phyloP scores from a whole-genome alignment of 139 green algal species.

The Asterochloris erici region DNA sequence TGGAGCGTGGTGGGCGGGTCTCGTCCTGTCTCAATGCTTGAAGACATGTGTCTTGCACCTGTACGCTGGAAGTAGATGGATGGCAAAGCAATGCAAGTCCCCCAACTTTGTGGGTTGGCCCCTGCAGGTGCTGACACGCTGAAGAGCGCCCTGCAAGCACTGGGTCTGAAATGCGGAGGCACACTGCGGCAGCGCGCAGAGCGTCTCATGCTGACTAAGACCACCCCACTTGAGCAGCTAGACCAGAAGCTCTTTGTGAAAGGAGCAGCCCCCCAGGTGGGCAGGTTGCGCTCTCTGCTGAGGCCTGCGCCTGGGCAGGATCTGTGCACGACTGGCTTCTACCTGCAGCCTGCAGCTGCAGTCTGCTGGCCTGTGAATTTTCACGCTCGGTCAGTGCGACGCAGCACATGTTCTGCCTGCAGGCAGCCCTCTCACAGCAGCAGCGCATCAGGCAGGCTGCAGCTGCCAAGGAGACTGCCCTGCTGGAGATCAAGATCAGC shows the following conservation, averaged over 20 bases:
- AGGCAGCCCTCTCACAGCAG: constrained; percentile 6
- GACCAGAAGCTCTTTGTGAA: constrained; percentile 77
- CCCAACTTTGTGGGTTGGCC: too few relatives aligned
- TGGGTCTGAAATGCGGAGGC: constrained; percentile 93
- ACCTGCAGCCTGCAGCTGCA: constrained; percentile 1
- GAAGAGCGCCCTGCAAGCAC: constrained; percentile 69
- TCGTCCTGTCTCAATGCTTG: too few relatives aligned
- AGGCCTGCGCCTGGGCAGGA: neutral
- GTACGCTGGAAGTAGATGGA: too few relatives aligned
- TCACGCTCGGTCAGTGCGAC: neutral
- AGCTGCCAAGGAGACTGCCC: constrained; percentile 19
- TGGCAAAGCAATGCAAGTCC: too few relatives aligned
- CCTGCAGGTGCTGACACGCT: constrained; percentile 63
- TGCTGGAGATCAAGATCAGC: constrained; percentile 39
- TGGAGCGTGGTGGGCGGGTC: too few relatives aligned
- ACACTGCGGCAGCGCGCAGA: constrained; percentile 82
- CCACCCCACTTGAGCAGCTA: constrained; percentile 54
- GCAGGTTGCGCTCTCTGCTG: neutral
- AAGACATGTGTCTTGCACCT: too few relatives aligned
- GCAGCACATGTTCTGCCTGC: neutral
- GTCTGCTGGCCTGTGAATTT: neutral
- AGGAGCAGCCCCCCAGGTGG: constrained; percentile 37
- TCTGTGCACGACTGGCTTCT: neutral
- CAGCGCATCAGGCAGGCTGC: constrained; percentile 2
- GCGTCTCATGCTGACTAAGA: constrained; percentile 75